Base-by-base conservation (phyloP, 2,329 filamentous ascomycete species). In the Nigrospora oryzae region DNA sequence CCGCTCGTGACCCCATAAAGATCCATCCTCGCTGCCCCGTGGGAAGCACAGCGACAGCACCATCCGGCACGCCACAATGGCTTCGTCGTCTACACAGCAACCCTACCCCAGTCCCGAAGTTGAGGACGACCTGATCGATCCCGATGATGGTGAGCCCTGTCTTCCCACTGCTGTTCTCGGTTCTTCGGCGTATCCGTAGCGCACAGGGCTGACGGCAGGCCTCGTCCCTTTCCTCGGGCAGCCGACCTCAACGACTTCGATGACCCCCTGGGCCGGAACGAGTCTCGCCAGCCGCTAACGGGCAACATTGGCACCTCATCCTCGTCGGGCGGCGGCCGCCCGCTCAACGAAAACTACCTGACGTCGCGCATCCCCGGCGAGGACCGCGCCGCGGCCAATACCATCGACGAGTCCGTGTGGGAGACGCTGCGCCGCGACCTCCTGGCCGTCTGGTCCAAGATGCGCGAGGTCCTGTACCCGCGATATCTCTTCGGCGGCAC, bases 391-490 rank as follows among this genome's bases (percentile, higher is more conserved):
- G 80, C 89, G 8, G 82, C 84, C 53, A 95, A 94, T 68, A 98
- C 93, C 38, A 94, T 98, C 64, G 93, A 98, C 65, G 93, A 98
- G 69, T 84, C 83, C 2, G 93, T 98, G 36, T 98, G 93, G 93
- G 88, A 91, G 37, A 98, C 93, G n/a, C 73, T 98, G 49, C 88
- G 86, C 43, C 84, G 93, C 54, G 93, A 98, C 64, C 70, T 98
- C 53, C 68, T 91, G 8, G 93, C 89, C 23, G 89, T 97, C 33
- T 97, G 93, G 91, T 86, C 88, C 68, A 98, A 98, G 75, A 89
- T 98, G 83, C 84, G 87, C 64, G 91, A 96, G 72, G 93, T 98
- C 35, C 79, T 98, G 49, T 98, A 89, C 67, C 93, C 93, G 15
- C 90, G 90, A 60, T 97, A 97, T 69, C 76, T 98, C 40, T 83